phyloP scores from a whole-genome alignment of 2,329 filamentous ascomycete species.

The Arthrocladium fulminans region DNA sequence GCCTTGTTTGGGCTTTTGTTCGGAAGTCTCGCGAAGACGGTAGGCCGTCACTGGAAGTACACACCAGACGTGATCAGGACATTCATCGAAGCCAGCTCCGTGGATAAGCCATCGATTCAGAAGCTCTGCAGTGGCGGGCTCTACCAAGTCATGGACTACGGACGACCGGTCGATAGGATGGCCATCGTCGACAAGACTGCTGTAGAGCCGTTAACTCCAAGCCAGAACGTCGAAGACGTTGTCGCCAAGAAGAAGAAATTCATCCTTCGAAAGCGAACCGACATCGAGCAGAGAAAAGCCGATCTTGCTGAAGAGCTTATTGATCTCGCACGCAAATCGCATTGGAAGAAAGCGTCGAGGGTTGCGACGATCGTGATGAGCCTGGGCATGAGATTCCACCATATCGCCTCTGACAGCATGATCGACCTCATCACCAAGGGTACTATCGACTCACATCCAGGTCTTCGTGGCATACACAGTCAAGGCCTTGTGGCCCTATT shows the following conservation, averaged over 20 bases:
- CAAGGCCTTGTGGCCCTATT: constrained; percentile 72
- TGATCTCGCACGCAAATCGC: constrained; percentile 64
- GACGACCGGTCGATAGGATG: constrained; percentile 76
- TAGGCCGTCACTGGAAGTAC: constrained; percentile 88
- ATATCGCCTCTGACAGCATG: constrained; percentile 70
- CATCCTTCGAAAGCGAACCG: constrained; percentile 63
- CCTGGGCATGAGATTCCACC: constrained; percentile 83
- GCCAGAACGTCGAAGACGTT: constrained; percentile 50
- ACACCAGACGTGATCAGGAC: constrained; percentile 80
- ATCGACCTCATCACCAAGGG: constrained; percentile 74
- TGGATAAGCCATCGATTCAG: constrained; percentile 92
- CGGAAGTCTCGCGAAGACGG: constrained; percentile 77
- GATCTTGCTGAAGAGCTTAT: constrained; percentile 73
- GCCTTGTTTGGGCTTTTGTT: constrained; percentile 85
- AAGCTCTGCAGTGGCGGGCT: constrained; percentile 72
- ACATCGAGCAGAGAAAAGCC: constrained; percentile 76
- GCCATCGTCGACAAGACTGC: constrained; percentile 67
- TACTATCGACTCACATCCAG: constrained; percentile 82
- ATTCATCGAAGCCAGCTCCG: constrained; percentile 80
- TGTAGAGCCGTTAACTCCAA: constrained; percentile 62
- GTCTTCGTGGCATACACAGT: constrained; percentile 70
- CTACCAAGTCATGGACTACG: constrained; percentile 85
- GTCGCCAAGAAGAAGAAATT: constrained; percentile 62
- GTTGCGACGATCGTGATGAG: constrained; percentile 87
- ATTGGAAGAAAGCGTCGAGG: constrained; percentile 92